Conservation (phyloP, 352 stramenopile genomes). For the Detonula confervacea region DNA sequence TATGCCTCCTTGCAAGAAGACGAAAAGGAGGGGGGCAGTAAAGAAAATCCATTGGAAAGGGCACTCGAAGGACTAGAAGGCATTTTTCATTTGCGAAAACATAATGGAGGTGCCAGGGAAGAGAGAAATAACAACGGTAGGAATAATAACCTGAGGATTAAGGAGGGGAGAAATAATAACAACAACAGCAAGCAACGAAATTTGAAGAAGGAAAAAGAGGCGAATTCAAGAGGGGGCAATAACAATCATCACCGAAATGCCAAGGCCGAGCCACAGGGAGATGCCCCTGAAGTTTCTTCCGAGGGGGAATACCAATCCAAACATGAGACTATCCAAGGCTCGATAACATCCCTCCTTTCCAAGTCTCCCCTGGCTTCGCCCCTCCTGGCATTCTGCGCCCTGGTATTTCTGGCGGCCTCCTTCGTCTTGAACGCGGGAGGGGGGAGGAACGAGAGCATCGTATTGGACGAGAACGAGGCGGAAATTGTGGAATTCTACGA, state of each 20-base stretch:
- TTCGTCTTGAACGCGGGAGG: slow-evolving; percentile 13
- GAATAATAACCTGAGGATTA: neutral
- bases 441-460: slow-evolving; percentile 1
- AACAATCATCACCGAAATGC: neutral
- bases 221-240: neutral
- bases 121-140: neutral
- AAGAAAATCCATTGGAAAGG: neutral
- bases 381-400: slow-evolving; percentile 16
- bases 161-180: neutral
- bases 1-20: neutral
- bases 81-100: neutral
- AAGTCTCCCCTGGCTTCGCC: slow-evolving; percentile 3
- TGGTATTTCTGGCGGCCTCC: slow-evolving; percentile 24
- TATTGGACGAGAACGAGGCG: slow-evolving; percentile 50
- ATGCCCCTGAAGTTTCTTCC: no score
- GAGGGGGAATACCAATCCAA: neutral
- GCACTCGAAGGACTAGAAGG: no score
- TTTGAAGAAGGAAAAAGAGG: neutral
- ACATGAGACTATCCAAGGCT: neutral
- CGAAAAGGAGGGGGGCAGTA: neutral
- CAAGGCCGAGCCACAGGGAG: no score
- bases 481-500: slow-evolving; percentile 64
- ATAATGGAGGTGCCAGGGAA: neutral
- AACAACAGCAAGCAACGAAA: neutral
- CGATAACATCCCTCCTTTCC: neutral